Evolutionary conservation across 371 early-diverging fungal species (phyloP).

Genomic region (Cokeromyces recurvatus): DNA sequence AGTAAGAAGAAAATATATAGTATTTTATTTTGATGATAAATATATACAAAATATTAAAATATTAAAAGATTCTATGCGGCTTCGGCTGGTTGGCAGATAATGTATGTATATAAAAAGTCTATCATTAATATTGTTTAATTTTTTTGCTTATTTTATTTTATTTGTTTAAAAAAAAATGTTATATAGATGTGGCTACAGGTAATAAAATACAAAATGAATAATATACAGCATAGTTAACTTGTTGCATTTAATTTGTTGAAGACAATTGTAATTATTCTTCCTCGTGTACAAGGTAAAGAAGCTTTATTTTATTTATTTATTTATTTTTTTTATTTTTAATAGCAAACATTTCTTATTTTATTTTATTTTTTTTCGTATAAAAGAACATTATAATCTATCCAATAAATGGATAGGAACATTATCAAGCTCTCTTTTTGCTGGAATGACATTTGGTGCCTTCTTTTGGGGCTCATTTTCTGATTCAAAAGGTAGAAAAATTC

Average conservation of each 20-base stretch:
- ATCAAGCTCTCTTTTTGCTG: conserved; percentile 68
- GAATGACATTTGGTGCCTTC: conserved; percentile 80
- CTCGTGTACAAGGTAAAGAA: conserved; percentile 50
- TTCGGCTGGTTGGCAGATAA: conserved; percentile 88
- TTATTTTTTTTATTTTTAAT: too few species aligned
- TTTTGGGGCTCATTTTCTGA: conserved; percentile 83
- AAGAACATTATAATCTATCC: conserved; percentile 58
- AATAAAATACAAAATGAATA: too few species aligned
- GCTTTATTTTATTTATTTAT: too few species aligned
- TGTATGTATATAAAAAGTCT: too few species aligned
- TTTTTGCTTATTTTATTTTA: too few species aligned
- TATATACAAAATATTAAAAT: background rate
- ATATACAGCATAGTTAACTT: too few species aligned
- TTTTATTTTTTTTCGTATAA: background rate
- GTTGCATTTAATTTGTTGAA: too few species aligned
- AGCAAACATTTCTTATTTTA: background rate
- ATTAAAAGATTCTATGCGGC: conserved; percentile 63
- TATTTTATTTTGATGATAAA: too few species aligned
- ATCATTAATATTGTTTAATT: too few species aligned
- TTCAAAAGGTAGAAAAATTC: conserved; percentile 70
- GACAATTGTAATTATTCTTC: conserved; percentile 63
- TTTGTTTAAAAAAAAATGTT: too few species aligned
- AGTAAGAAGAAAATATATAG: conserved; percentile 26
- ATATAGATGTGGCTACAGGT: conserved; percentile 69
- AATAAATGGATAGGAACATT: conserved; percentile 58